phyloP scores from a whole-genome alignment of 768 basidiomycete species.

The Pulveroboletus sp. region DNA sequence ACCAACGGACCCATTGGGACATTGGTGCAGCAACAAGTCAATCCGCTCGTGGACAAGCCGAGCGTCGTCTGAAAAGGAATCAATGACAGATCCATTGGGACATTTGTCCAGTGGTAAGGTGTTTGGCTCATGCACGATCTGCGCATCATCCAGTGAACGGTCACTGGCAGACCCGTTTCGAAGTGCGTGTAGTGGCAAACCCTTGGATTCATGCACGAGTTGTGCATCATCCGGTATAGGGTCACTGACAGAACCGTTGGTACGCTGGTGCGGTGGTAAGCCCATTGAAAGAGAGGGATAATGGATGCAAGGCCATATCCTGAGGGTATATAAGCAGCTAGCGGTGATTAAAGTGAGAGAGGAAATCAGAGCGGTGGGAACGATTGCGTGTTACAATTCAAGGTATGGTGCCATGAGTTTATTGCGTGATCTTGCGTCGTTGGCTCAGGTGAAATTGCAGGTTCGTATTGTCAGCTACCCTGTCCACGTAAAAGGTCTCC shows the following conservation, averaged over 20 bases:
- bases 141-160: not conserved
- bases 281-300: conserved; percentile 15
- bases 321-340: conserved; percentile 6
- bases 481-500: not conserved
- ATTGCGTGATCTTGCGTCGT: conserved; percentile 34
- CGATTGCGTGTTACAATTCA: not conserved
- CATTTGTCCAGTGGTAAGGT: not conserved
- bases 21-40: not conserved
- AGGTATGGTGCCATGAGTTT: conserved; percentile 13
- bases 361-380: not conserved
- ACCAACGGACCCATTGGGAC: not conserved
- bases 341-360: not conserved
- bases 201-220: not conserved
- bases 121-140: not conserved
- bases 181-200: not conserved
- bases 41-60: not conserved
- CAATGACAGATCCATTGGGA: not conserved
- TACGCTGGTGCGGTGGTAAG: conserved; percentile 4
- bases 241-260: not conserved
- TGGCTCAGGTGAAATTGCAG: conserved; percentile 7
- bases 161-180: not conserved
- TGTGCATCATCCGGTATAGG: not conserved
- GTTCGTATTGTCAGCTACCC: not conserved
- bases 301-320: not conserved
- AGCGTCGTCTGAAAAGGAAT: not conserved